Conservation (phyloP, 2,329 filamentous ascomycete species). For the Penicillium sumatraense region DNA sequence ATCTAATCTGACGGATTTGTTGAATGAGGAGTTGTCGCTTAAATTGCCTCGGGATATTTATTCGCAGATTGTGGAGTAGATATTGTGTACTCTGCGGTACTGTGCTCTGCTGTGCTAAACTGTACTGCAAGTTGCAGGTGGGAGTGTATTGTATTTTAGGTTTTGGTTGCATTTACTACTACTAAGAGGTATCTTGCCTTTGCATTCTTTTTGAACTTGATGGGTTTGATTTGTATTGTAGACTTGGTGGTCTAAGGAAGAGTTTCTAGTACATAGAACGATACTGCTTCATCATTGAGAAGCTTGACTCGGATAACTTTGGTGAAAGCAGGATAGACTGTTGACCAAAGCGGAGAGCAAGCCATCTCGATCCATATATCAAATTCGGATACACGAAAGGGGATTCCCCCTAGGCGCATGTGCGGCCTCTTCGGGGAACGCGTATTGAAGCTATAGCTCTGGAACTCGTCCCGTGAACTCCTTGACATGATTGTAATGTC, state of each 20-base stretch:
- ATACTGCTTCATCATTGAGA: neutral
- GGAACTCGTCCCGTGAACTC: too few species aligned
- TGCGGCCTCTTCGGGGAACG: neutral
- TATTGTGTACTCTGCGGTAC: too few species aligned
- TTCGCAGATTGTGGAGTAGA: slow-evolving; percentile 28
- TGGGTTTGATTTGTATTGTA: neutral
- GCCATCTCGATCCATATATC: neutral
- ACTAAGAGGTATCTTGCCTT: neutral
- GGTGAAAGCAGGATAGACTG: neutral
- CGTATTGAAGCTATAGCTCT: too few species aligned
- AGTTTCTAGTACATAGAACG: neutral
- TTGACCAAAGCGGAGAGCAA: neutral
- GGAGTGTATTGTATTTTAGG: neutral
- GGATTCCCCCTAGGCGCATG: neutral
- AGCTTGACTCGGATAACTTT: neutral
- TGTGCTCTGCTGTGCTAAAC: too few species aligned
- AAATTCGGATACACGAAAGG: neutral
- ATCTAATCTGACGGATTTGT: slow-evolving; percentile 71
- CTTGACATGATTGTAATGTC: too few species aligned
- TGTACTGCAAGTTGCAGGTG: neutral
- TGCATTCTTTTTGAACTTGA: neutral
- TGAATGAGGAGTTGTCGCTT: slow-evolving; percentile 77
- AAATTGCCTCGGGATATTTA: slow-evolving; percentile 55
- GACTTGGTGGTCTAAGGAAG: neutral
- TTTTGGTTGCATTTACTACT: neutral